Evolutionary conservation across 164 flowering plant genomes (phyloP).

Genomic region (Annona squamosa): DNA sequence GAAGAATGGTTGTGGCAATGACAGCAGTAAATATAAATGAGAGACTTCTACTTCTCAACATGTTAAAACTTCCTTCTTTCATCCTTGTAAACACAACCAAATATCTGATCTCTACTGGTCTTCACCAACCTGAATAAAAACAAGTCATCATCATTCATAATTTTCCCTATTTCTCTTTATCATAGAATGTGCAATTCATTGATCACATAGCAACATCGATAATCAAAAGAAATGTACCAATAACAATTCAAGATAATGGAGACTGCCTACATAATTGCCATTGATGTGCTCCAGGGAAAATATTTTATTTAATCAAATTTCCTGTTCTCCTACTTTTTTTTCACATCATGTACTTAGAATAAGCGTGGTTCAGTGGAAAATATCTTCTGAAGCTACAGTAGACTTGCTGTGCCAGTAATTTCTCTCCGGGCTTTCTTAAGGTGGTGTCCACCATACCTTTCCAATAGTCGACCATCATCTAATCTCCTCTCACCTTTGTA

Average conservation of each 20-base stretch:
- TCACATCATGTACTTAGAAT: too few species aligned
- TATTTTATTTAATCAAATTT: too few species aligned
- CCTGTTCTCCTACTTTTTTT: too few species aligned
- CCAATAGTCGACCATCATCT: too few species aligned
- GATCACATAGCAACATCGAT: neutral
- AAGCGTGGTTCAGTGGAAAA: too few species aligned
- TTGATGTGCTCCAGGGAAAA: neutral
- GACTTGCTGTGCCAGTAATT: too few species aligned
- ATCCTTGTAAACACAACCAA: conserved; percentile 20
- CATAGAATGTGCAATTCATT: neutral
- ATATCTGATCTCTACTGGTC: neutral
- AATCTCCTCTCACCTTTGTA: too few species aligned
- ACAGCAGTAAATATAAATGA: conserved; percentile 30
- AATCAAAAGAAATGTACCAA: too few species aligned
- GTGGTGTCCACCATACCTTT: too few species aligned
- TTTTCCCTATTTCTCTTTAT: neutral
- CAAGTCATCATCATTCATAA: neutral
- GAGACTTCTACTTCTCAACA: conserved; percentile 33
- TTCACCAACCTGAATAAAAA: neutral
- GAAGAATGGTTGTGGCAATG: conserved; percentile 31
- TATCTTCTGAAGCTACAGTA: too few species aligned
- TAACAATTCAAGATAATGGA: neutral
- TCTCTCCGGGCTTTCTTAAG: too few species aligned
- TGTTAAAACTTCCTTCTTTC: conserved; percentile 42
- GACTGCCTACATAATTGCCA: neutral